Evolutionary conservation across 495 filamentous ascomycete genomes (phyloP).

Genomic region (Daldinia bambusicola): DNA sequence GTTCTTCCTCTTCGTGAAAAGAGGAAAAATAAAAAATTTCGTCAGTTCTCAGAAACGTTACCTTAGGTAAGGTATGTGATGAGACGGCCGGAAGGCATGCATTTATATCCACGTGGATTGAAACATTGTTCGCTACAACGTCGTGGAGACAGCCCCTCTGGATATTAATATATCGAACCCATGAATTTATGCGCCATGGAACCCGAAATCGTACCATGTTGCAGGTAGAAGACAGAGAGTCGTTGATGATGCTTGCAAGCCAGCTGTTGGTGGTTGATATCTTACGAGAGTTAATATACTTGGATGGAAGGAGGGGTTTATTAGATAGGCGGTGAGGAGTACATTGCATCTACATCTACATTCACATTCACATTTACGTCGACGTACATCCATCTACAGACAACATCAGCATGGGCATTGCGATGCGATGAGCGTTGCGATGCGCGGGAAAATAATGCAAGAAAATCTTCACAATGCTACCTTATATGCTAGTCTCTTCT

Average conservation of each 20-base stretch:
- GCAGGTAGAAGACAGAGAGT: not conserved
- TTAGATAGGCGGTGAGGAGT: constrained; percentile 28
- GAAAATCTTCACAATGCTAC: not conserved
- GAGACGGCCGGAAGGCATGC: not conserved
- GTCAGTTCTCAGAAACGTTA: not conserved
- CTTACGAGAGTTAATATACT: constrained; percentile 33
- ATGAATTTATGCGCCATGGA: constrained; percentile 26
- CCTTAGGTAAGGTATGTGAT: not conserved
- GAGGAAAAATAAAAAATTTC: not conserved
- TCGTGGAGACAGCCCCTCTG: not conserved
- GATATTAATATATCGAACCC: not conserved
- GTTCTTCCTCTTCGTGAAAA: too few species aligned
- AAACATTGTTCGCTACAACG: constrained; percentile 1
- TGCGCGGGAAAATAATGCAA: constrained; percentile 29
- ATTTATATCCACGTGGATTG: not conserved
- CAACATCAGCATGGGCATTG: constrained; percentile 8
- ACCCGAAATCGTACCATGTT: not conserved
- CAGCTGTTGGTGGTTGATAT: not conserved
- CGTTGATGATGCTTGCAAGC: constrained; percentile 20
- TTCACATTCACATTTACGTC: too few species aligned
- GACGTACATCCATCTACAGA: not conserved
- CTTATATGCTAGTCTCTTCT: not conserved
- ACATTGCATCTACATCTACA: not conserved
- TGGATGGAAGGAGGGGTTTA: constrained; percentile 18
- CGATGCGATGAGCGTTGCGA: constrained; percentile 21